Base-by-base conservation (phyloP, 2,329 filamentous ascomycete genomes). In the Juglanconis sp. region DNA sequence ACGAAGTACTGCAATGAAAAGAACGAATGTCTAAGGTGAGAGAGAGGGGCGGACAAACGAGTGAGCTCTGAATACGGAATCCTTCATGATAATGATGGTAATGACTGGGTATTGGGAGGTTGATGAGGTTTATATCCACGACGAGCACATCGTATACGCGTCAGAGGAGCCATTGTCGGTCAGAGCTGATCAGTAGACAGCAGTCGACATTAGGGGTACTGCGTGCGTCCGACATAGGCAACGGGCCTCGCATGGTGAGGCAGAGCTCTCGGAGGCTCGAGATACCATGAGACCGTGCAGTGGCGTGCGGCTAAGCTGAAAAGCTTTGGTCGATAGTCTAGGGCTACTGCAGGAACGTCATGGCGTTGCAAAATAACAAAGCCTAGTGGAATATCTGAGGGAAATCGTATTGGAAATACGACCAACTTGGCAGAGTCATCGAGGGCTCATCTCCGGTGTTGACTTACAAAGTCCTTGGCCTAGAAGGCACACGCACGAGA, bases 271-370 rank as follows among this genome's bases (percentile, higher is more conserved):
- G 24, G 53, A 48, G 44, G 51, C 60, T 51, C 53, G 42, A 32
- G 24, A 24, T 44, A 38, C 24, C 4, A 31, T 40, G 31, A 42
- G 32, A 30, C 30, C 32, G 47, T 56, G 53, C 57, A 48, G 34
- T 56, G 53, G 60, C 60, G 47, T 62, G 36, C 38, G 35, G 47
- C 57, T 60, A 51, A 53, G 32, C 15, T 30, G 44, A 38, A 24
- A 32, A 9, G 31, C 47, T 30, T 53, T 35, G 44, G 34, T 31
- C 40, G 8, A 50, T 44, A 47, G 17, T 34, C 36, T 24, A 52
- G 31, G 46, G 42, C 52, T 50, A 42, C 52, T 55, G 56, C 56
- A 46, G 38, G 51, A 34, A 59, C 32, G 35, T 36, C 38, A 49
- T 40, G 56, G 38, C 31, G 35, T 47, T 24, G 2, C 24, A 24